Evolutionary conservation across 2,329 filamentous ascomycete genomes (phyloP), one percentile per base, ranked within the genome.

Genomic region (Trichoderma lentiforme): DNA sequence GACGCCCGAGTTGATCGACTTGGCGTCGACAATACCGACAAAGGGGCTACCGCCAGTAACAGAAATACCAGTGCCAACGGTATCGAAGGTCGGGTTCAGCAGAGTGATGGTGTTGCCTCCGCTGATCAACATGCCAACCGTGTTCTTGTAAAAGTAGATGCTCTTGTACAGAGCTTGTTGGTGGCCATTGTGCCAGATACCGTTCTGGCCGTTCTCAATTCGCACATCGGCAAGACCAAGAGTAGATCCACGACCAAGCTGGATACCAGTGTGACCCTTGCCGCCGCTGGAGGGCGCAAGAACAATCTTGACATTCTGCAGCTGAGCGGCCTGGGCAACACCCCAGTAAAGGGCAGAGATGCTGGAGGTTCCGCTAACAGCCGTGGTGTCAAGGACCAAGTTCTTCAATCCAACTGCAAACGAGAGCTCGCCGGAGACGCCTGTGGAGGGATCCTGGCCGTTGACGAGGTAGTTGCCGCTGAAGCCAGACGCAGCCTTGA

Each of bases 351-450:
- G 79, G 5, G 83, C 83, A 5, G 80, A 81, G 60, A 84, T 83
- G 1, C 72, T 74, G 11, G 76, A 78, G 63, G 76, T 75, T 75
- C 24, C 34, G 3, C 78, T 66, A 32, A 84, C 79, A 39, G 73
- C 76, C 4, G 82, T 82, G 1, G 83, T 84, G 73, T 84, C 83
- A 7, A 85, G 78, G 36, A 84, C 75, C 7, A 85, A 24, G 72
- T 84, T 84, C 78, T 84, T 84, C 61, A 85, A 62, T 15, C 80
- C 79, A 15, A 85, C 82, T 18, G 83, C 79, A 56, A 84, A 84
- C 0, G 82, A 83, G 3, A 83, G 75, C 72, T 84, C 82, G 30
- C 82, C 82, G 6, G 63, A 66, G 5, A 69, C 74, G 11, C 73
- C 77, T 1, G 79, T 81, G 1, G 77, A 74, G 6, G 82, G 82